Base-by-base conservation (phyloP, 768 basidiomycete species). In the Mycena venus region DNA sequence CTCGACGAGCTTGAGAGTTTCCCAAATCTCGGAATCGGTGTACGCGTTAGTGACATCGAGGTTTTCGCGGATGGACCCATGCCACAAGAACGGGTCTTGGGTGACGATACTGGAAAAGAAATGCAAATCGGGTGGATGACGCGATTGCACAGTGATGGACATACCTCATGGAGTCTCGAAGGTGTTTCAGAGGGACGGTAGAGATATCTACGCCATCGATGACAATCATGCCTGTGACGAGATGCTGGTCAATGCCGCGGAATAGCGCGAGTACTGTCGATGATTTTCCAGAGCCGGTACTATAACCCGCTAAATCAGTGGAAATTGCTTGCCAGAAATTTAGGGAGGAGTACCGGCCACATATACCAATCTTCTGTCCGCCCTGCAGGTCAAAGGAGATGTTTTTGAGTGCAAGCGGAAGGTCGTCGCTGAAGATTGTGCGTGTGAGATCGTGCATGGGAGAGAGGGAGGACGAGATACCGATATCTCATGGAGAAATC, bases 41-140 rank as follows among this genome's bases (percentile, higher is more conserved):
- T 56, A 38, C 55, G 25, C 68, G 47, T 60, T 64, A 3, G 32
- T 64, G 5, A 74, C 31, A 38, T 74, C 73, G 9, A 74, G 56
- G 49, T 74, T 74, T 21, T 74, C 73, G 25, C 73, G 73, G 23
- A 74, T 65, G 11, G 68, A 64, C 12, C 73, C 73, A 44, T 74
- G 73, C 73, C 73, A 74, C 27, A 74, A 56, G 73, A 74, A 74
- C 23, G 73, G 73, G 47, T 74, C 73, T 25, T 74, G 73, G 0
- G 73, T 74, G 44, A 74, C 73, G 17, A 74, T 74, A 21, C 73
- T 74, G 14, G 27, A 47, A n/a, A 49, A 5, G n/a, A 56, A 23
- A 15, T 14, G 10, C 40, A 25, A 49, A 31, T 23, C 53, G 15
- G 9, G 15, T n/a, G 29, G 27, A 4, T 7, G 27, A 21, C 17